A percentile compares a stretch with the other conserved stretches of the same genome.
These are phyloP conservation scores for Auricularia heimuer DNA, from an alignment of 768 basidiomycete genomes.

Conservation along the genomic window DNA sequence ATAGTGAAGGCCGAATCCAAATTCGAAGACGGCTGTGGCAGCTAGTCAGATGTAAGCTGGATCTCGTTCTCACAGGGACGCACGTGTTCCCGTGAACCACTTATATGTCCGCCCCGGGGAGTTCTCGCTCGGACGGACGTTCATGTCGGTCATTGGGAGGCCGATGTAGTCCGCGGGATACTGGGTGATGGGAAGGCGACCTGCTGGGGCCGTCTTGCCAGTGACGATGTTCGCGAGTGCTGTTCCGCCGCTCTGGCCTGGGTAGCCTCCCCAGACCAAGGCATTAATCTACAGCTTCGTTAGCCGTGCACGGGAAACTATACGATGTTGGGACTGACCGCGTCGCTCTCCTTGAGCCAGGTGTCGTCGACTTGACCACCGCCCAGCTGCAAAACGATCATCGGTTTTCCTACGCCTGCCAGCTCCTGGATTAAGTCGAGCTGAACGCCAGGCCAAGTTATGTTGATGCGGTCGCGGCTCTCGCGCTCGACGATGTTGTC, in stretches of 20 bases:
- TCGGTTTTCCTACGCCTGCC: conserved; percentile 37
- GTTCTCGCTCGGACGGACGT: conserved; percentile 34
- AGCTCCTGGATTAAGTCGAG: conserved; percentile 39
- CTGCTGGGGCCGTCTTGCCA: conserved; percentile 44
- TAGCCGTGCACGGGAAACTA: too few relatives aligned
- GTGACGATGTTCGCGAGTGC: conserved; percentile 43
- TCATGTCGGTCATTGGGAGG: conserved; percentile 52
- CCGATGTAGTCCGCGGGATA: conserved; percentile 41
- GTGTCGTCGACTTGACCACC: conserved; percentile 47
- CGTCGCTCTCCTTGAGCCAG: conserved; percentile 33
- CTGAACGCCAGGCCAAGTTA: conserved; percentile 49
- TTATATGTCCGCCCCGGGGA: conserved; percentile 50
- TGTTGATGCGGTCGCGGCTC: conserved; percentile 34
- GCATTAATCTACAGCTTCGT: conserved; percentile 33
- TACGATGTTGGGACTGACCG: conserved; percentile 19
- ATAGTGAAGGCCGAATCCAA: conserved; percentile 15
- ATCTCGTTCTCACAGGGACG: too few relatives aligned
- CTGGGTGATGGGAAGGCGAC: conserved; percentile 44
- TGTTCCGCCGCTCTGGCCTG: conserved; percentile 44
- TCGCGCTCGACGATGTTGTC: conserved; percentile 42
- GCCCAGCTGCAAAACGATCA: conserved; percentile 46
- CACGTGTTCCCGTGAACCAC: conserved; percentile 39
- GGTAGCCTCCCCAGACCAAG: conserved; percentile 49
- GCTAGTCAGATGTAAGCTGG: too few relatives aligned
- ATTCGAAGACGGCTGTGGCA: neutral